Conservation (phyloP, 2,329 filamentous ascomycete species). For the Colletotrichum lupini region DNA sequence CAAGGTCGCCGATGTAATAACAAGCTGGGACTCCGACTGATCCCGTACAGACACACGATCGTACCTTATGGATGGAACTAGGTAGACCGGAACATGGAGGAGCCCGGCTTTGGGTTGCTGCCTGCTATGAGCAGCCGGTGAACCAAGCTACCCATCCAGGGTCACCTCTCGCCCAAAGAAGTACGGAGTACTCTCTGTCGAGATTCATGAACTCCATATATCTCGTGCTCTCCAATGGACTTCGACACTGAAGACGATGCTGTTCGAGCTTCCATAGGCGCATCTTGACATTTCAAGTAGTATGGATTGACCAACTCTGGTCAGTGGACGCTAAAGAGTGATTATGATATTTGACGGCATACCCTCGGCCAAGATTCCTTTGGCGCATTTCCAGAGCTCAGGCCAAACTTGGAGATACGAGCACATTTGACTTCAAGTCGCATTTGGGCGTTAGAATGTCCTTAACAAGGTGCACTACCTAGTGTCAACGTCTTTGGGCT, state of each 20-base stretch:
- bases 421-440: background rate
- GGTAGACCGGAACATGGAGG: background rate
- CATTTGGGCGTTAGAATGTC: background rate
- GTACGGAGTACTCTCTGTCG: background rate
- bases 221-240: background rate
- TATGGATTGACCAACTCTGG: background rate
- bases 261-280: background rate
- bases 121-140: background rate
- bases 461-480: background rate
- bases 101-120: background rate
- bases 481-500: background rate
- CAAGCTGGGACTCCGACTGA: background rate
- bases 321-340: background rate
- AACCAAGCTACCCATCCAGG: background rate
- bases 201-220: background rate
- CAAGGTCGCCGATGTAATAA: background rate
- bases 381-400: background rate
- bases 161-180: background rate
- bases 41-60: background rate
- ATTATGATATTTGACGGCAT: too few relatives aligned
- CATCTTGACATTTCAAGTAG: background rate
- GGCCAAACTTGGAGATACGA: background rate
- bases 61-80: background rate
- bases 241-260: background rate
- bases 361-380: background rate